Evolutionary conservation across 2,329 filamentous ascomycete genomes (phyloP).

Genomic region (Hirsutella thompsonii): DNA sequence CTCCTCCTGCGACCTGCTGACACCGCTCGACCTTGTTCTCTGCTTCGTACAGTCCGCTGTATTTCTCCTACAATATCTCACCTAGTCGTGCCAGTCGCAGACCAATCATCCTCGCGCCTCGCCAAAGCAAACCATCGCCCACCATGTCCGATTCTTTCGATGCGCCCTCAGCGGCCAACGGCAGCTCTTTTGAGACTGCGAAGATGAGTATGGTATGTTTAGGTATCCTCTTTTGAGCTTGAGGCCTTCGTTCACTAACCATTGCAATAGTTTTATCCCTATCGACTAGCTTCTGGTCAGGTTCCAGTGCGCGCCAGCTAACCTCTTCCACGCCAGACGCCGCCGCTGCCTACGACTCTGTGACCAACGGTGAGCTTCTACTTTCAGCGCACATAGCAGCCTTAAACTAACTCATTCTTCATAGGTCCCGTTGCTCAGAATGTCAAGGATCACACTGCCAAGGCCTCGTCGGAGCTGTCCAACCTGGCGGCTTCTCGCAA

Average conservation of each 20-base stretch:
- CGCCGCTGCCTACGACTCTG: conserved; percentile 32
- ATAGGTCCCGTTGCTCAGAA: conserved; percentile 47
- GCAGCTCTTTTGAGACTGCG: conserved; percentile 30
- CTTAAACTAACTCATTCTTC: background rate
- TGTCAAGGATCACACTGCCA: conserved; percentile 41
- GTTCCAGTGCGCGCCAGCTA: conserved; percentile 12
- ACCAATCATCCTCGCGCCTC: background rate
- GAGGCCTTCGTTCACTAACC: background rate
- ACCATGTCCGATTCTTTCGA: conserved; percentile 19
- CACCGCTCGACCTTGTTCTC: background rate
- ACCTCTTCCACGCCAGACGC: conserved; percentile 27
- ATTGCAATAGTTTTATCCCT: background rate
- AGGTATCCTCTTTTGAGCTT: background rate
- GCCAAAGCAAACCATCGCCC: conserved; percentile 2
- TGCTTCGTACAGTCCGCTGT: background rate
- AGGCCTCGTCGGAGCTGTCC: conserved; percentile 42
- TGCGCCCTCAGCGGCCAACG: conserved; percentile 25
- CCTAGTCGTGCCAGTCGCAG: no score
- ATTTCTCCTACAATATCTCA: no score
- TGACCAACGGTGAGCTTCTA: conserved; percentile 28
- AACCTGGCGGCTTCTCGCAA: conserved; percentile 44
- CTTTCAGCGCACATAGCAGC: background rate
- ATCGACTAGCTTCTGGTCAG: no score
- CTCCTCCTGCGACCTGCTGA: background rate
- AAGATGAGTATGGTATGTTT: conserved; percentile 44